Evolutionary conservation across 2,329 filamentous ascomycete species (phyloP).

Genomic region (Phaeosphaeria sp.): DNA sequence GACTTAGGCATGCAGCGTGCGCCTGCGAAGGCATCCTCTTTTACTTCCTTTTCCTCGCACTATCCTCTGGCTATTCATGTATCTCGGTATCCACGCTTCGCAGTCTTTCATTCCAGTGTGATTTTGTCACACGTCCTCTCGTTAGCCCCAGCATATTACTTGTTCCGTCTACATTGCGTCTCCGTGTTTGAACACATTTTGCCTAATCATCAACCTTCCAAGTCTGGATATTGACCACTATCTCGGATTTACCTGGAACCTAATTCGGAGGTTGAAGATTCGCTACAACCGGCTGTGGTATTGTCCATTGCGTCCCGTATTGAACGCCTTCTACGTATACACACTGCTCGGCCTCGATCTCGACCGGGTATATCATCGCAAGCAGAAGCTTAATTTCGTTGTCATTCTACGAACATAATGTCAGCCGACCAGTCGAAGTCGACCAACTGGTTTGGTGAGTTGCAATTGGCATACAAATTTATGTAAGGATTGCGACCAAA

Average conservation of each 20-base stretch:
- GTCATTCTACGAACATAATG: slow-evolving; percentile 20
- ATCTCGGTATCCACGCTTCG: slow-evolving; percentile 24
- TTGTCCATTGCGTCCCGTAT: neutral
- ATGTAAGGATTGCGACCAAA: slow-evolving; percentile 27
- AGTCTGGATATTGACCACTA: neutral
- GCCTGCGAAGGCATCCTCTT: slow-evolving; percentile 28
- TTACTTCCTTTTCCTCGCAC: slow-evolving; percentile 32
- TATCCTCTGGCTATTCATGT: slow-evolving; percentile 20
- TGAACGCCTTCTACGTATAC: neutral
- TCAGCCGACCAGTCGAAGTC: slow-evolving; percentile 4
- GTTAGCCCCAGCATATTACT: slow-evolving; percentile 19
- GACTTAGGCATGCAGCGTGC: slow-evolving; percentile 25
- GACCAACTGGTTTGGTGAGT: slow-evolving; percentile 40
- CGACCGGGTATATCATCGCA: neutral
- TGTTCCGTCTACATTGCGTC: slow-evolving; percentile 9
- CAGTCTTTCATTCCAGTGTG: slow-evolving; percentile 38
- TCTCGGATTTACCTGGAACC: neutral
- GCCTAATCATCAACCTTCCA: slow-evolving; percentile 21
- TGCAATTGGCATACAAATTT: slow-evolving; percentile 48
- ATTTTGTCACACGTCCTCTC: slow-evolving; percentile 44
- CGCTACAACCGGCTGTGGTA: neutral
- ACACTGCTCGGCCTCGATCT: neutral
- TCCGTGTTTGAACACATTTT: slow-evolving; percentile 19
- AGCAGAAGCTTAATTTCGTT: neutral
- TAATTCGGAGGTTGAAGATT: neutral